These are phyloP conservation scores for Aaosphaeria arxii DNA, from an alignment of 2,329 filamentous ascomycete species.

Conservation along the genomic window DNA sequence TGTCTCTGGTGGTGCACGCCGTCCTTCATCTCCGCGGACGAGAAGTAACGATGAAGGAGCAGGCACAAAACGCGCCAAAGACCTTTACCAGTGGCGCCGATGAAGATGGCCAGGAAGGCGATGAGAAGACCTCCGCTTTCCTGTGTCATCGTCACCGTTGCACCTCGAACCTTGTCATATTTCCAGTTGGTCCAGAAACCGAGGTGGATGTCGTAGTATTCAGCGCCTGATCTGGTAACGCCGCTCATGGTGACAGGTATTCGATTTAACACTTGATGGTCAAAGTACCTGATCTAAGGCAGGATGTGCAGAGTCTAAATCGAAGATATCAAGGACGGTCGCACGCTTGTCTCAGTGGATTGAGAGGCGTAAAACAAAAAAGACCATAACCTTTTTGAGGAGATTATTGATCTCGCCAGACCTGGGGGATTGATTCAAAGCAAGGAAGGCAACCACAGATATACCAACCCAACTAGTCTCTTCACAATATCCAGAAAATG, in stretches of 20 bases:
- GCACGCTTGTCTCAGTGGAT: too few species aligned
- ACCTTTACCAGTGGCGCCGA: conserved; percentile 8
- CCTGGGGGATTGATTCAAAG: too few species aligned
- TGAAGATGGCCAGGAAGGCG: conserved; percentile 24
- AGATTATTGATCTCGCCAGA: too few species aligned
- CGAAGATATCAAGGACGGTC: background rate
- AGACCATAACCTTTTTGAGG: too few species aligned
- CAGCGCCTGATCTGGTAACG: too few species aligned
- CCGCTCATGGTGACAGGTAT: background rate
- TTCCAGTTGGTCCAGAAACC: conserved; percentile 19
- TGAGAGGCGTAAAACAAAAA: too few species aligned
- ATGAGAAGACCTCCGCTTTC: conserved; percentile 13
- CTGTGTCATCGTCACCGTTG: conserved; percentile 13
- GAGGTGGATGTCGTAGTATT: conserved; percentile 2
- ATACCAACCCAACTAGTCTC: too few species aligned
- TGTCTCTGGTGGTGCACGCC: conserved; percentile 27
- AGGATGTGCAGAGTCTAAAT: background rate
- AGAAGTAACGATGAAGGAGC: conserved; percentile 18
- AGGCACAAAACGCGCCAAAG: conserved; percentile 14
- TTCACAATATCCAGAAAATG: too few species aligned
- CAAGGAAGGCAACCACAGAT: too few species aligned
- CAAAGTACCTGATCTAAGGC: too few species aligned
- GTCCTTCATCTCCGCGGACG: conserved; percentile 18
- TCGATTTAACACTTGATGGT: too few species aligned
- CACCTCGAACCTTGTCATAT: conserved; percentile 5